Conservation (phyloP, 805 yeast species). For the Lipomyces orientalis region DNA sequence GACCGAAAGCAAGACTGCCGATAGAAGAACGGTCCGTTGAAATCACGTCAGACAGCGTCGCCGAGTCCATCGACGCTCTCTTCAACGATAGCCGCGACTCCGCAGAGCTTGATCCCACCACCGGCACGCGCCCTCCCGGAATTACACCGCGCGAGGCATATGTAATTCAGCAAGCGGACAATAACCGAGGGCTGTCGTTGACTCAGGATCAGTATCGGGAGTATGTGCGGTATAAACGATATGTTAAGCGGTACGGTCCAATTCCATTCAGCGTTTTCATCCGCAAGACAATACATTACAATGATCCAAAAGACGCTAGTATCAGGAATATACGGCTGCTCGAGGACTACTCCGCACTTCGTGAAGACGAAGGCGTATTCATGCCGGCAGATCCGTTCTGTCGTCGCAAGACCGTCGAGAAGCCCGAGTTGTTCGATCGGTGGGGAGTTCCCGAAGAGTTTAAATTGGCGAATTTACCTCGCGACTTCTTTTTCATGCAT, state of each 20-base stretch:
- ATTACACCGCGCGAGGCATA: neutral
- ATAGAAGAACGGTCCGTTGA: neutral
- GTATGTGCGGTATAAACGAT: neutral
- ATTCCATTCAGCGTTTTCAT: neutral
- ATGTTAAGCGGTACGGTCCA: constrained; percentile 1
- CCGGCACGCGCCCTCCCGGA: neutral
- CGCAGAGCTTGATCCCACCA: neutral
- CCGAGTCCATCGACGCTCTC: neutral
- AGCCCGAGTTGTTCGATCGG: neutral
- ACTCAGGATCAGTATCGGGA: constrained; percentile 1
- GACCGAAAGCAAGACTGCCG: neutral
- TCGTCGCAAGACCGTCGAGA: neutral
- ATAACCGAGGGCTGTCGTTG: neutral
- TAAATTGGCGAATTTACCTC: constrained; percentile 19
- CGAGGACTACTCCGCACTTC: neutral
- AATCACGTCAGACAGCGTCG: neutral
- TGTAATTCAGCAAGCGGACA: neutral
- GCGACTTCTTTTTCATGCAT: constrained; percentile 15
- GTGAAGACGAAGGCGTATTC: constrained; percentile 1
- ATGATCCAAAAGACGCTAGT: neutral
- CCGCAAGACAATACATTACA: neutral
- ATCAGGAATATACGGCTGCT: constrained; percentile 2
- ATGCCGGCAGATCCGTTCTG: neutral
- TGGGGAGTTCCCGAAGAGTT: constrained; percentile 1
- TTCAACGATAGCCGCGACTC: neutral